Base-by-base conservation (phyloP, 139 green algal species). In the Protoeuglena noctilucae region DNA sequence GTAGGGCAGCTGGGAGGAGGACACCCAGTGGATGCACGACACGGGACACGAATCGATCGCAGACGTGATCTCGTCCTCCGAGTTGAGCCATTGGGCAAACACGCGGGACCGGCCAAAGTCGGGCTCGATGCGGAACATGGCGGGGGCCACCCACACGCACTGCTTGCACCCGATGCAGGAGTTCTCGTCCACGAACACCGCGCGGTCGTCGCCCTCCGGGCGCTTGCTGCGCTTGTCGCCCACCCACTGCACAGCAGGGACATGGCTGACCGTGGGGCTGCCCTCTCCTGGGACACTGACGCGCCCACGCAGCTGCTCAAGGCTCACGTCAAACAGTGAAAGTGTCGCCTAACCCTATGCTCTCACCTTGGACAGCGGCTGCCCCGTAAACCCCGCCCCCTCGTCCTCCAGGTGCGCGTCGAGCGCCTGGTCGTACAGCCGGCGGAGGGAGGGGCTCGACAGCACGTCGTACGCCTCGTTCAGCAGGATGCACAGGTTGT, bases 101-200 rank as follows among this genome's bases (percentile, higher is more conserved):
- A 64, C 59, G 19, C 60, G 50, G 14, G 49, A 22, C 26, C 64
- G 56, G 23, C 63, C 63, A 2, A 48, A 47, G 18, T 50, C 57
- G 18, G 47, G n/a, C 5, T 71, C 59, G 21, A 65, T 40, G 17
- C 41, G 23, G 40, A 71, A 76, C 21, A 59, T 71, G 21, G 50
- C 49, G 34, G 56, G 21, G 18, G 68, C 58, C 30, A n/a, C 14
- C 21, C 21, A 57, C 26, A 51, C 41, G 49, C 61, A 69, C 41
- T 67, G 48, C 29, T 61, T 54, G 51, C 51, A 68, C 30, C 69
- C 69, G 49, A 77, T 77, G 64, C 69, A 77, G 4, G 47, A 24
- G 29, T 24, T 58, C 57, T 77, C 69, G 53, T 77, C 60, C 4
- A 75, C 68, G 50, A 71, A 75, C 21, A 75, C 59, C 30, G 58